Percentiles rank a stretch among this genome's conserved stretches.
phyloP scores from a whole-genome alignment of 805 yeast genomes.

The Wilhelminamyces savonicus region DNA sequence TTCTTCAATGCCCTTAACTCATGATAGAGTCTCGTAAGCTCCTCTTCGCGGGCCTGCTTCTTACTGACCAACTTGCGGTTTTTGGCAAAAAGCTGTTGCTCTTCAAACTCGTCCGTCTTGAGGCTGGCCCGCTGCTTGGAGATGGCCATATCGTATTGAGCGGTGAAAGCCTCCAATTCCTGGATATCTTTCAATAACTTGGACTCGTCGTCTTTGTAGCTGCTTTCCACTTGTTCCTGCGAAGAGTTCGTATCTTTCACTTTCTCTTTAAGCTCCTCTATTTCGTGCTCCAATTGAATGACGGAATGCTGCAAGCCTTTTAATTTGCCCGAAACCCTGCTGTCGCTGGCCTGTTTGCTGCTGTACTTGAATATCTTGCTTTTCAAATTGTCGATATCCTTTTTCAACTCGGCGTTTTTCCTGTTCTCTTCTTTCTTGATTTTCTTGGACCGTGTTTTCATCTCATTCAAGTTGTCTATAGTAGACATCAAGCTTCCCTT shows the following conservation, averaged over 20 bases:
- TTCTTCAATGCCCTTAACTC: conserved; percentile 23
- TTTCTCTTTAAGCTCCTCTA: conserved; percentile 15
- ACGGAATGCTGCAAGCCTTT: conserved; percentile 36
- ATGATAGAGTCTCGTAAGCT: conserved; percentile 14
- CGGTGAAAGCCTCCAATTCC: conserved; percentile 14
- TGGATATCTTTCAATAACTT: conserved; percentile 14
- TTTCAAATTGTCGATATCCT: conserved; percentile 25
- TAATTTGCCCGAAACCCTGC: conserved; percentile 27
- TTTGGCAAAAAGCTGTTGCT: conserved; percentile 13
- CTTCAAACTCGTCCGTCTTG: conserved; percentile 17
- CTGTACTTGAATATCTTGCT: conserved; percentile 25
- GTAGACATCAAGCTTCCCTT: conserved; percentile 28
- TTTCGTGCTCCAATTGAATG: conserved; percentile 31
- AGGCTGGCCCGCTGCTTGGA: conserved; percentile 14
- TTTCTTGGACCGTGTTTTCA: conserved; percentile 21
- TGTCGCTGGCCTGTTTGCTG: conserved; percentile 19
- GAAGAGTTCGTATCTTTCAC: conserved; percentile 8
- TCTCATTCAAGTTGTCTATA: conserved; percentile 16
- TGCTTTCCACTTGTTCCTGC: conserved; percentile 6
- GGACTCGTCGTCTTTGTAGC: conserved; percentile 12
- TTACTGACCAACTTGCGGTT: conserved; percentile 20
- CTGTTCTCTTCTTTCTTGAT: conserved; percentile 34
- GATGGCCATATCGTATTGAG: conserved; percentile 17
- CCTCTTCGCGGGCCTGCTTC: conserved; percentile 17
- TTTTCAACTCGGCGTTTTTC: conserved; percentile 22